phyloP scores from a whole-genome alignment of 2,329 filamentous ascomycete species.

The Colletotrichum aenigma region DNA sequence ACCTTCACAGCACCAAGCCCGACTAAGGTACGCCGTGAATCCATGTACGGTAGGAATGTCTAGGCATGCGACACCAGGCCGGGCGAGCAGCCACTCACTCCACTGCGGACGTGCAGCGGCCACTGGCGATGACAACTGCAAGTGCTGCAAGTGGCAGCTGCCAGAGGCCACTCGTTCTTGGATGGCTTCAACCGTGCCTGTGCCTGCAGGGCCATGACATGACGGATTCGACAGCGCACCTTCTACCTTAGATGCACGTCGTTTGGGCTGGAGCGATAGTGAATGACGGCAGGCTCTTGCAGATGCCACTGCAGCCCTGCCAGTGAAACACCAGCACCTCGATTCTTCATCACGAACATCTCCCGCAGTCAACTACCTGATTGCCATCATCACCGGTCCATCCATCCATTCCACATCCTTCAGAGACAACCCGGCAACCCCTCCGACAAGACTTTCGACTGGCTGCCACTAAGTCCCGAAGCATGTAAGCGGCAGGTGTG shows the following conservation, averaged over 20 bases:
- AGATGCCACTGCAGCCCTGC: background rate
- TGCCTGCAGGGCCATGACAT: background rate
- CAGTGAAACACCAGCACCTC: background rate
- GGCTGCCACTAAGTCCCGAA: background rate
- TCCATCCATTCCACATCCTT: background rate
- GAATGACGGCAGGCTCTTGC: background rate
- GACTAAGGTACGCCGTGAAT: background rate
- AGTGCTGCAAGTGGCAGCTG: background rate
- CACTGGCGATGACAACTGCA: background rate
- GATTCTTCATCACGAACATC: background rate
- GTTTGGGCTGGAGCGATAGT: background rate
- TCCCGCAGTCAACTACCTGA: background rate
- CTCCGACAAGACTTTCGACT: background rate
- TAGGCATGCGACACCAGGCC: background rate
- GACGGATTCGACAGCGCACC: background rate
- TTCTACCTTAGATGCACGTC: background rate
- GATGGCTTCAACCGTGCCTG: background rate
- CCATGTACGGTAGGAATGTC: background rate
- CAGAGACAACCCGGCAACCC: slow-evolving; percentile 1
- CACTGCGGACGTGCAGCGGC: background rate
- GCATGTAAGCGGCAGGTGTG: slow-evolving; percentile 8
- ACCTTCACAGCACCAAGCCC: background rate
- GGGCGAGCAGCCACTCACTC: background rate
- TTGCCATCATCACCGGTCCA: background rate
- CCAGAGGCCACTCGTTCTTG: background rate